Evolutionary conservation across 1,284 basidiomycete species (phyloP).

Genomic region (Trichosporon ovoides): DNA sequence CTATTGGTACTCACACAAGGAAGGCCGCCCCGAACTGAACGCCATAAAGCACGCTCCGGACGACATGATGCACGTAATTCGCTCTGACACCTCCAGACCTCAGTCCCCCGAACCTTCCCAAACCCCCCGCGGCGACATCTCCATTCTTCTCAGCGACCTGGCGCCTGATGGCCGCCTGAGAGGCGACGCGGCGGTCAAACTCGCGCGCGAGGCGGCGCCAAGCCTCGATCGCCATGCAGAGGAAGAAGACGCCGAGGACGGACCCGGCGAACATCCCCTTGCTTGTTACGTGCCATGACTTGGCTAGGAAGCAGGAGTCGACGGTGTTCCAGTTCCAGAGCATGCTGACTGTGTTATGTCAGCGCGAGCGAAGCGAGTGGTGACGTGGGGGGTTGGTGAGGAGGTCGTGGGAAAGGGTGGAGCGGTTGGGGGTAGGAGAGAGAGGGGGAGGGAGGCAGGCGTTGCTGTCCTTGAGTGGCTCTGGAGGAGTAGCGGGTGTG

Average conservation of each 20-base stretch:
- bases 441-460: no score
- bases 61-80: slow-evolving; percentile 40
- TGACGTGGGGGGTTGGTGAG: no score
- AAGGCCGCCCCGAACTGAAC: slow-evolving; percentile 47
- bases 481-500: no score
- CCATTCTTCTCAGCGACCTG: no score
- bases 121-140: no score
- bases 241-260: slow-evolving; percentile 48
- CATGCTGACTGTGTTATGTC: slow-evolving; percentile 43
- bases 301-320: slow-evolving; percentile 49
- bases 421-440: no score
- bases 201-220: slow-evolving; percentile 45
- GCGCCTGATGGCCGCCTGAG: slow-evolving; percentile 9
- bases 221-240: slow-evolving; percentile 47
- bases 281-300: slow-evolving; percentile 43
- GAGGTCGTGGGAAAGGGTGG: no score
- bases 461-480: no score
- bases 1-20: slow-evolving; percentile 41
- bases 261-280: slow-evolving; percentile 47
- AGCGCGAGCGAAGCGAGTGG: not conserved
- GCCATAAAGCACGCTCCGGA: slow-evolving; percentile 44
- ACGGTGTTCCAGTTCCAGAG: slow-evolving; percentile 48
- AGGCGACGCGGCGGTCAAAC: slow-evolving; percentile 45
- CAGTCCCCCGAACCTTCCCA: no score
- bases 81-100: slow-evolving; percentile 7